Evolutionary conservation across 2,329 filamentous ascomycete genomes (phyloP).

Genomic region (Xylariaceae sp.): DNA sequence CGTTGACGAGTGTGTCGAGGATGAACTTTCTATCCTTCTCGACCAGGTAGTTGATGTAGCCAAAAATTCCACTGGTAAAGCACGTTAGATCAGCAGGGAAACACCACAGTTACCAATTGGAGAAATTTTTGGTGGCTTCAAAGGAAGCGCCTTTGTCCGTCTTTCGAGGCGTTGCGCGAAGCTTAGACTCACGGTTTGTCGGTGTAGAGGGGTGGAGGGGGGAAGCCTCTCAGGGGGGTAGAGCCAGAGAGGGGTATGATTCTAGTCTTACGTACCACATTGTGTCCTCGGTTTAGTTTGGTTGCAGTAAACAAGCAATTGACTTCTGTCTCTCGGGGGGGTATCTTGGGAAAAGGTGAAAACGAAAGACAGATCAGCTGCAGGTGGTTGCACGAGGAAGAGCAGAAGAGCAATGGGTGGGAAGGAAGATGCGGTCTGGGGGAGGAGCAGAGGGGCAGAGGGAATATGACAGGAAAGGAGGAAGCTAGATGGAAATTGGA

Average conservation of each 20-base stretch:
- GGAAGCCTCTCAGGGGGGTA: neutral
- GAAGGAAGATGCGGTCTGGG: constrained; percentile 3
- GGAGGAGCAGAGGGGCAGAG: constrained; percentile 14
- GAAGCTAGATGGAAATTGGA: constrained; percentile 11
- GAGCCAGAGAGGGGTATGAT: constrained; percentile 4
- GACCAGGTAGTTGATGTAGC: constrained; percentile 98
- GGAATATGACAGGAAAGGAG: constrained; percentile 4
- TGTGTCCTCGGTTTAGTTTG: constrained; percentile 10
- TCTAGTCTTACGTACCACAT: constrained; percentile 30
- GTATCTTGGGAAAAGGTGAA: constrained; percentile 8
- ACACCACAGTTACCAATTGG: constrained; percentile 7
- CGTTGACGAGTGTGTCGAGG: constrained; percentile 92
- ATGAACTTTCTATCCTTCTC: constrained; percentile 98
- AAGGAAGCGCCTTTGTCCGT: neutral
- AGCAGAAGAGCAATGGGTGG: neutral
- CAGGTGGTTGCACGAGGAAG: constrained; percentile 1
- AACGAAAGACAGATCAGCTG: constrained; percentile 6
- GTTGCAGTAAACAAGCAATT: neutral
- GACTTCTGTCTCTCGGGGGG: constrained; percentile 5
- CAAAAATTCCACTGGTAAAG: constrained; percentile 77
- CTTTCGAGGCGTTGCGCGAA: neutral
- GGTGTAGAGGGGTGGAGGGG: constrained; percentile 4
- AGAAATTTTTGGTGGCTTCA: neutral
- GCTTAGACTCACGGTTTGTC: neutral
- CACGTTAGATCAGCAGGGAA: constrained; percentile 20